Evolutionary conservation across 192 early-diverging fungal species (phyloP).

Genomic region (Linnemannia schmuckeri): DNA sequence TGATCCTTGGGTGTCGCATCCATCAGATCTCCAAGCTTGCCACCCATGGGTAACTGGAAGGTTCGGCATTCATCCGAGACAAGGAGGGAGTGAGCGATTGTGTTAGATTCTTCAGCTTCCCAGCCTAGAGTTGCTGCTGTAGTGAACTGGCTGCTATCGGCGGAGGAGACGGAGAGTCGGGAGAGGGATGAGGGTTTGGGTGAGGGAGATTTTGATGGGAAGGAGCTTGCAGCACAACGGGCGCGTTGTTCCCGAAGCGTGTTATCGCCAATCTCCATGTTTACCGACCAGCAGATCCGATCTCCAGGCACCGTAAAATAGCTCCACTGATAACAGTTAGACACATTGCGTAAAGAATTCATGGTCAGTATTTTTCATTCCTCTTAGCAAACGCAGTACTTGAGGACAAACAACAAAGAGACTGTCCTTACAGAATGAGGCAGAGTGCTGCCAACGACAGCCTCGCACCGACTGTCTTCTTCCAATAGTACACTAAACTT

Average conservation of each 20-base stretch:
- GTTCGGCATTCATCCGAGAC: slow-evolving; percentile 13
- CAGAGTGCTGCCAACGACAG: neutral
- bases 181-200: slow-evolving; percentile 17
- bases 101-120: neutral
- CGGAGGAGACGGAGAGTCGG: slow-evolving; percentile 1
- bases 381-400: neutral
- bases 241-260: slow-evolving; percentile 22
- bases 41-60: slow-evolving; percentile 13
- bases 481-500: neutral
- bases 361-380: neutral
- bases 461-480: neutral
- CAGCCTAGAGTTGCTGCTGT: slow-evolving; percentile 2
- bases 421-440: slow-evolving; percentile 12
- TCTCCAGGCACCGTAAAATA: slow-evolving; percentile 14
- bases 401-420: neutral
- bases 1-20: slow-evolving; percentile 17
- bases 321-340: slow-evolving; percentile 16
- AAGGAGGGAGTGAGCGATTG: neutral
- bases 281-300: slow-evolving; percentile 23
- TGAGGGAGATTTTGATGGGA: neutral
- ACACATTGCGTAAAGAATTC: neutral
- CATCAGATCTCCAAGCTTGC: slow-evolving; percentile 19
- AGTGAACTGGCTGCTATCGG: neutral
- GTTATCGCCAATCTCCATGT: slow-evolving; percentile 19
- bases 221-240: neutral